Conservation (phyloP, 371 early-diverging fungal genomes). For the Mortierella sp. region DNA sequence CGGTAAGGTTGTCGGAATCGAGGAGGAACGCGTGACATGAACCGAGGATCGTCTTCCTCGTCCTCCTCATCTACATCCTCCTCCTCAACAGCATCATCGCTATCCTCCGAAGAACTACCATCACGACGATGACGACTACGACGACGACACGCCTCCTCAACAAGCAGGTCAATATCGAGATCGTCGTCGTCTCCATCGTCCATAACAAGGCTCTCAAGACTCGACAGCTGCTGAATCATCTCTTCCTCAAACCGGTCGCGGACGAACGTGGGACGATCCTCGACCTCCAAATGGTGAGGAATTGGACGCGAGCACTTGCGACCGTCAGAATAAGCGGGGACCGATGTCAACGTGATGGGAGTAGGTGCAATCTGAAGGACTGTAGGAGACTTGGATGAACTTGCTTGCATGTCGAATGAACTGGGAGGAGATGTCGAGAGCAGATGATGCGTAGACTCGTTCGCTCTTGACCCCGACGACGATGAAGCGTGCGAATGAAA, state of each 20-base stretch:
- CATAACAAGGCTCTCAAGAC: slow-evolving; percentile 42
- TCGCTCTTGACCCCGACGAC: background rate
- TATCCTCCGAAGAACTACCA: slow-evolving; percentile 26
- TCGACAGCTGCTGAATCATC: slow-evolving; percentile 43
- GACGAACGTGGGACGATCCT: slow-evolving; percentile 35
- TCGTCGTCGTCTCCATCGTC: slow-evolving; percentile 36
- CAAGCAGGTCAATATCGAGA: slow-evolving; percentile 18
- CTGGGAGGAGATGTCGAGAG: background rate
- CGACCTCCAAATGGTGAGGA: slow-evolving; percentile 37
- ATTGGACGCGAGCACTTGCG: slow-evolving; percentile 16
- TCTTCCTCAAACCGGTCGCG: slow-evolving; percentile 52
- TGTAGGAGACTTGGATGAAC: background rate
- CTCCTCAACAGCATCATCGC: slow-evolving; percentile 10
- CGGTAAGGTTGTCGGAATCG: slow-evolving; percentile 21
- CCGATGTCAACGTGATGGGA: slow-evolving; percentile 35
- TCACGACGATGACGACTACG: background rate
- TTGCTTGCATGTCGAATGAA: background rate
- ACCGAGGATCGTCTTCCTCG: background rate
- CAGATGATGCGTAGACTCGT: background rate
- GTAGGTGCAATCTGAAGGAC: slow-evolving; percentile 30
- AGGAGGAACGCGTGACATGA: slow-evolving; percentile 13
- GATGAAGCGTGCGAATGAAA: background rate
- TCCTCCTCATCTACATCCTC: slow-evolving; percentile 3
- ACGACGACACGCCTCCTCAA: slow-evolving; percentile 12
- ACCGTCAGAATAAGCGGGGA: slow-evolving; percentile 2